Base-by-base conservation (phyloP, 1,284 basidiomycete genomes). In the Marasmius oreades region DNA sequence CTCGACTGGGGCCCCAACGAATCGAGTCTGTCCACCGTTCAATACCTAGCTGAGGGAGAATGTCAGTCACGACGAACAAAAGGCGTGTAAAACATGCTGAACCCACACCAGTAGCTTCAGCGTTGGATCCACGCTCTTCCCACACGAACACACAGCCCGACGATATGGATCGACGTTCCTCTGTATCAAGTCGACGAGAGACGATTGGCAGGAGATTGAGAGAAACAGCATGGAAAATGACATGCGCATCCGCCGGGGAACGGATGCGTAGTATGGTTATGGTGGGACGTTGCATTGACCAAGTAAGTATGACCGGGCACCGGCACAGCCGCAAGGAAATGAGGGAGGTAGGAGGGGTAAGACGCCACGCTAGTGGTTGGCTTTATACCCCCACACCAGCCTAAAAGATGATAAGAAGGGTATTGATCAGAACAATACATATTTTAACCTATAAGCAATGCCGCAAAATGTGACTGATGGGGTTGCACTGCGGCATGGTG, bases 21-120 rank as follows among this genome's bases (percentile, higher is more conserved):
- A 90, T 88, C 26, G 85, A 88, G 65, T 89, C 90, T 42, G 86
- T 92, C 88, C 88, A 90, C 50, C 88, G 78, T 67, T 90, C 87
- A 42, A 91, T 89, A 37, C 86, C 86, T 56, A 86, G 77, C 80
- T 89, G 62, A 33, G 18, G n/a, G 56, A 55, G 18, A n/a, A 33
- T 4, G 31, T 50, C 47, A 33, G n/a, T 31, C 8, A 16, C 8
- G 28, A 20, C 16, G 51, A 33, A 69, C 62, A 39, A 37, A 47
- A 43, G 46, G 16, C 55, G 39, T 23, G 26, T 44, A 50, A 43
- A 46, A 18, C 55, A 46, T 23, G 26, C 12, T 52, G 44, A 22
- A 71, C 81, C 67, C 67, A 90, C 88, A 69, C 88, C 77, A 67
- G 80, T 77, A 45, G 77, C 72, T 60, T 90, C 90, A 51, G 85